These are phyloP conservation scores for Alternaria longipes DNA, from an alignment of 2,329 filamentous ascomycete genomes.

Conservation along the genomic window DNA sequence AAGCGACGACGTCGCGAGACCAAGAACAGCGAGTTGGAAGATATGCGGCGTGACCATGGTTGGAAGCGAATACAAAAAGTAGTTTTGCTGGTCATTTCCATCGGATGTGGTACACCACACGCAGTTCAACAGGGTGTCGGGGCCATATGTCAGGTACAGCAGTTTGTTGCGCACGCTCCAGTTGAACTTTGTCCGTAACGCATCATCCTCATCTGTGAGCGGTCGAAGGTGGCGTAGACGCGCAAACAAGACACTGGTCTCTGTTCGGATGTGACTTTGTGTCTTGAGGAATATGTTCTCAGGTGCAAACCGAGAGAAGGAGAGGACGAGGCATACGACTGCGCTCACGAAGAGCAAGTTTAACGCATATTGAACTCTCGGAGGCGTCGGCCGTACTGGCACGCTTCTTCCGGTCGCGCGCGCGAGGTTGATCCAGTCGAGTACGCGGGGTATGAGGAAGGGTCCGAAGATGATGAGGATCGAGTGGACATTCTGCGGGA, in stretches of 20 bases:
- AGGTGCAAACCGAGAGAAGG: slow-evolving; percentile 73
- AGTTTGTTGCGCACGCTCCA: slow-evolving; percentile 71
- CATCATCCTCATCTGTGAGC: slow-evolving; percentile 68
- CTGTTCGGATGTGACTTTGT: slow-evolving; percentile 81
- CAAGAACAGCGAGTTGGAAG: slow-evolving; percentile 75
- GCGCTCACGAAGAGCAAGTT: slow-evolving; percentile 67
- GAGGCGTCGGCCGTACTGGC: slow-evolving; percentile 65
- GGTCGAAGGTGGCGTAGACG: slow-evolving; percentile 71
- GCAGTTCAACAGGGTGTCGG: slow-evolving; percentile 75
- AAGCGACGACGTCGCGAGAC: slow-evolving; percentile 76
- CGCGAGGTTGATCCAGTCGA: slow-evolving; percentile 70
- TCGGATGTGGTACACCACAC: slow-evolving; percentile 75
- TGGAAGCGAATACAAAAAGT: slow-evolving; percentile 83
- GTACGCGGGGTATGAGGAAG: slow-evolving; percentile 71
- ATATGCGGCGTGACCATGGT: slow-evolving; percentile 80
- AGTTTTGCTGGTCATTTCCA: slow-evolving; percentile 71
- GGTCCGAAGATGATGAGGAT: slow-evolving; percentile 69
- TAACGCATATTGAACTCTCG: slow-evolving; percentile 65
- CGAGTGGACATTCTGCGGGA: slow-evolving; percentile 44
- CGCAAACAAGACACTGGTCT: slow-evolving; percentile 84
- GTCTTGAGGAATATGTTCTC: slow-evolving; percentile 85
- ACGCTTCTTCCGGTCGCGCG: slow-evolving; percentile 53
- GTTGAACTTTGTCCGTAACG: slow-evolving; percentile 72
- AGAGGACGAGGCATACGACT: slow-evolving; percentile 65
- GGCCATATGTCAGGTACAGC: slow-evolving; percentile 85